Conservation (phyloP, 805 yeast species). For the Candida michaelii region DNA sequence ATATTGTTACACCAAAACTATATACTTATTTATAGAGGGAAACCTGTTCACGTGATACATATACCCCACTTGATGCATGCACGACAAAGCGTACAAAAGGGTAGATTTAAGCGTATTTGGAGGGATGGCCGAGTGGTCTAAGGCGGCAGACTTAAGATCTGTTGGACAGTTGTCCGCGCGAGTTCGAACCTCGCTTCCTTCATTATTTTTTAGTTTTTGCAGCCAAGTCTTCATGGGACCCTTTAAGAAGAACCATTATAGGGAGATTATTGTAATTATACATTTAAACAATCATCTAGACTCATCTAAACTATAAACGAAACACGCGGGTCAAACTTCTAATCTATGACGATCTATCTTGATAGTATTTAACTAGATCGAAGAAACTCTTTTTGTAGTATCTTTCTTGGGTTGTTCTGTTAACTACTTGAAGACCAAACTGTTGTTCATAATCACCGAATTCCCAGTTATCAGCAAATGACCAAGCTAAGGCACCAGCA, state of each 20-base stretch:
- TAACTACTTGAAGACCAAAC: slow-evolving; percentile 26
- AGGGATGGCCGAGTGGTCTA: slow-evolving; percentile 51
- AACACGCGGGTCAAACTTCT: not conserved
- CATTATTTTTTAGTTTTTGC: slow-evolving; percentile 27
- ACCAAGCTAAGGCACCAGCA: slow-evolving; percentile 33
- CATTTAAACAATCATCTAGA: too few relatives aligned
- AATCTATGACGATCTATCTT: slow-evolving; percentile 13
- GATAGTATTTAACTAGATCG: slow-evolving; percentile 13
- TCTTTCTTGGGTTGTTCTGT: slow-evolving; percentile 26
- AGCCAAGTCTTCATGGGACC: not conserved
- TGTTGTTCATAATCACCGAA: slow-evolving; percentile 26
- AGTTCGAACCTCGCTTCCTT: slow-evolving; percentile 50
- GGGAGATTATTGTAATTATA: too few relatives aligned
- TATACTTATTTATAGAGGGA: too few relatives aligned
- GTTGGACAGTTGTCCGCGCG: slow-evolving; percentile 48
- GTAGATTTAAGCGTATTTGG: slow-evolving; percentile 19
- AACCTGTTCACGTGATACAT: too few relatives aligned
- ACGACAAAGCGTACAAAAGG: not conserved
- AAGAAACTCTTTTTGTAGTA: slow-evolving; percentile 23
- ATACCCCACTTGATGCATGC: not conserved
- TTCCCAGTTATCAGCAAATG: slow-evolving; percentile 33
- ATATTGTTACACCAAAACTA: too few relatives aligned
- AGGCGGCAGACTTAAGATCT: slow-evolving; percentile 50
- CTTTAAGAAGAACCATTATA: too few relatives aligned
- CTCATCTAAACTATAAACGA: too few relatives aligned